Evolutionary conservation across 1,284 basidiomycete genomes (phyloP).

Genomic region (Leccinum fallax): DNA sequence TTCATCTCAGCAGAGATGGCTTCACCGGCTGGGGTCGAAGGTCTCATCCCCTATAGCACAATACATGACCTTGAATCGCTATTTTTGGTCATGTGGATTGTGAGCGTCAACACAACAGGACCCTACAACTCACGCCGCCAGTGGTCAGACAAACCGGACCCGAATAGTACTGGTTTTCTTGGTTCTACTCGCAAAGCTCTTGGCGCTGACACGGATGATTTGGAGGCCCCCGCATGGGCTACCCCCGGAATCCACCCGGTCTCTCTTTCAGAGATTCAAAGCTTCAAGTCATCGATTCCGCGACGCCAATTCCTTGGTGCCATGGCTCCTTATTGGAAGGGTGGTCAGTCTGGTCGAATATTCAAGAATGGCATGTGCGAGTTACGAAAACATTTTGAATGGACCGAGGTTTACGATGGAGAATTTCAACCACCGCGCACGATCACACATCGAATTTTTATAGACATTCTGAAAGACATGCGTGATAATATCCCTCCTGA

Average conservation of each 20-base stretch:
- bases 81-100: not conserved
- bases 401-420: not conserved
- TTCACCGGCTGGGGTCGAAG: not conserved
- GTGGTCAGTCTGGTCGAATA: not conserved
- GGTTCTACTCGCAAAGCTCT: not conserved
- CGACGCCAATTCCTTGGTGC: not conserved
- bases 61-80: not conserved
- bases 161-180: not conserved
- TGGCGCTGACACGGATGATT: not conserved
- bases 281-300: not conserved
- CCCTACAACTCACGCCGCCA: not conserved
- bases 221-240: not conserved
- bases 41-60: not conserved
- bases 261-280: not conserved
- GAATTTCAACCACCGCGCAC: not conserved
- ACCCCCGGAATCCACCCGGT: not conserved
- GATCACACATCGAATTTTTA: not conserved
- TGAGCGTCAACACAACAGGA: not conserved
- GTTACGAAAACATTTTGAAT: not conserved
- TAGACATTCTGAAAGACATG: not conserved
- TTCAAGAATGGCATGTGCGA: not conserved
- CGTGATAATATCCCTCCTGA: not conserved
- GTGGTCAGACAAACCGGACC: not conserved
- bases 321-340: not conserved
- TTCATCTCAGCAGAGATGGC: not conserved